These are phyloP conservation scores for Creolimax fragrantissima DNA, from an alignment of 78 protist species.

Conservation along the genomic window DNA sequence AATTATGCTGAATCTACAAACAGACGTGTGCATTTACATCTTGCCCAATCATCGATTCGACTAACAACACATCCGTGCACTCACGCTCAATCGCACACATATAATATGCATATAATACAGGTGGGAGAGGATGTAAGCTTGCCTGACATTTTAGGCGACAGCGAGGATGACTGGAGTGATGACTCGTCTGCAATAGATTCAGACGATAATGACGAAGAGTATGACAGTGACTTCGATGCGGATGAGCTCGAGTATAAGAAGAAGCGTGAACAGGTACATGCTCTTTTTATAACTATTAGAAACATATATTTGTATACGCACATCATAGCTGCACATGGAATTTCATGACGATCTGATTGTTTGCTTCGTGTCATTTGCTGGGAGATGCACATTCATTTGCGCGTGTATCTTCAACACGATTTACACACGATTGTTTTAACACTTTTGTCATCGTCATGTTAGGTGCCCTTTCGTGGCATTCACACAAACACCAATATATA, in stretches of 20 bases:
- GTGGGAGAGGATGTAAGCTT: not conserved
- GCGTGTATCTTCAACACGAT: not conserved
- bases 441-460: no score
- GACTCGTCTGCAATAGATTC: not conserved
- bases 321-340: not conserved
- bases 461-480: no score
- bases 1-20: no score
- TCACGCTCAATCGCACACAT: no score
- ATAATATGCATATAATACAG: no score
- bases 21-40: no score
- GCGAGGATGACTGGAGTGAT: slow-evolving; percentile 6
- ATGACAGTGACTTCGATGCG: not conserved
- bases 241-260: not conserved
- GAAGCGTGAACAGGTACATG: not conserved
- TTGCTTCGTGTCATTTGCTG: not conserved
- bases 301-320: not conserved
- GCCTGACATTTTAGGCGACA: not conserved
- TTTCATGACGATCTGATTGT: not conserved
- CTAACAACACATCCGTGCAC: no score
- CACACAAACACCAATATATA: no score
- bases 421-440: no score
- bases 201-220: not conserved
- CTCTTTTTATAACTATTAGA: not conserved
- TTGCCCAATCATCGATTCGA: no score
- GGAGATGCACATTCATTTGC: not conserved